Conservation (phyloP, 768 basidiomycete species). For the Polyporus arcularius region DNA sequence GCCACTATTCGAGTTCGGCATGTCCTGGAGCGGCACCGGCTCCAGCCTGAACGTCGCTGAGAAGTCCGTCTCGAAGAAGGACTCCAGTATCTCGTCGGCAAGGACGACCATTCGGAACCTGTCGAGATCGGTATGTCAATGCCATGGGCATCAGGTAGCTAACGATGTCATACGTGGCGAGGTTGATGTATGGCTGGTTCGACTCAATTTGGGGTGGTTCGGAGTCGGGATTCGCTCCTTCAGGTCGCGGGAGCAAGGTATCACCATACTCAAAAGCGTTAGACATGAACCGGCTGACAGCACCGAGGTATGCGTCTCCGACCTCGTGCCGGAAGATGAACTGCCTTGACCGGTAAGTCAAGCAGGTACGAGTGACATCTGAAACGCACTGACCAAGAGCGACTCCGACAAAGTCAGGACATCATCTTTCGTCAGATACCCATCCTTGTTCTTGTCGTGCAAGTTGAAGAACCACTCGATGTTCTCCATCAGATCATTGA, state of each 20-base stretch:
- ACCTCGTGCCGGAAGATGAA: slow-evolving; percentile 98
- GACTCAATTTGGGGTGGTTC: slow-evolving; percentile 51
- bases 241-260: slow-evolving; percentile 69
- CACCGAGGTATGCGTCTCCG: slow-evolving; percentile 94
- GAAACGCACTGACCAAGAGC: slow-evolving; percentile 62
- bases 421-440: slow-evolving; percentile 94
- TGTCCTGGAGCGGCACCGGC: slow-evolving; percentile 65
- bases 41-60: slow-evolving; percentile 85
- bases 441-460: slow-evolving; percentile 96
- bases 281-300: slow-evolving; percentile 95
- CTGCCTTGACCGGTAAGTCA: slow-evolving; percentile 40
- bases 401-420: slow-evolving; percentile 94
- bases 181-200: slow-evolving; percentile 91
- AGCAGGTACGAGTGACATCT: slow-evolving; percentile 9
- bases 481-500: slow-evolving; percentile 96
- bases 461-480: slow-evolving; percentile 99
- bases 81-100: slow-evolving; percentile 94
- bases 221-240: slow-evolving; percentile 38
- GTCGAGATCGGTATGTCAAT: not conserved
- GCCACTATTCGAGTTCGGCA: slow-evolving; percentile 57
- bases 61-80: slow-evolving; percentile 94
- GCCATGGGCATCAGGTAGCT: not conserved
- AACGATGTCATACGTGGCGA: slow-evolving; percentile 64
- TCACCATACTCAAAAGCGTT: slow-evolving; percentile 99
- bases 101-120: slow-evolving; percentile 99